Evolutionary conservation across 441 rosid genomes (phyloP).

Genomic region (Flueggea neowawraea): DNA sequence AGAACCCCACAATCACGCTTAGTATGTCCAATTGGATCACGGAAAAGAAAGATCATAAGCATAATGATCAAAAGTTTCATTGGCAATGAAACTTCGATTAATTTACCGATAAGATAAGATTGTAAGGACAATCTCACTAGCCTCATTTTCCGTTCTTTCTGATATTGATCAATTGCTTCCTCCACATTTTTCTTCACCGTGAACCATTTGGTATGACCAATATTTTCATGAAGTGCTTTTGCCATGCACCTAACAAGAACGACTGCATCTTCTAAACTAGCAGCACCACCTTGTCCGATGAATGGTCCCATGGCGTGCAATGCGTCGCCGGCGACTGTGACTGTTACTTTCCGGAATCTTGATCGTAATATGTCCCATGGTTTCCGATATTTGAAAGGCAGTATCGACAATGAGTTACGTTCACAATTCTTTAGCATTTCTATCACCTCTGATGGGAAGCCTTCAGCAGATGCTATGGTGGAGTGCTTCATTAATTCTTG

Average conservation of each 20-base stretch:
- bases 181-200: constrained; percentile 14
- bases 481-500: constrained; percentile 24
- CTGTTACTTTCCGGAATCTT: constrained; percentile 32
- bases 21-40: constrained; percentile 29
- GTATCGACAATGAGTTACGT: constrained; percentile 7
- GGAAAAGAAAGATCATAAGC: constrained; percentile 26
- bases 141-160: constrained; percentile 46
- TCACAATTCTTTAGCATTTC: constrained; percentile 18
- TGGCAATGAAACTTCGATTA: constrained; percentile 19
- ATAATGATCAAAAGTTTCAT: constrained; percentile 23
- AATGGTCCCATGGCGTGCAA: constrained; percentile 69
- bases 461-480: constrained; percentile 13
- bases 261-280: constrained; percentile 50
- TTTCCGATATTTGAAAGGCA: constrained; percentile 36
- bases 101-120: constrained; percentile 34
- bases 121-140: constrained; percentile 40
- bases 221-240: not conserved
- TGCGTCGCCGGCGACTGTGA: constrained; percentile 59
- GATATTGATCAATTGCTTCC: constrained; percentile 38
- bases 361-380: constrained; percentile 37
- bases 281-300: constrained; percentile 54
- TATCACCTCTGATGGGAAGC: constrained; percentile 4
- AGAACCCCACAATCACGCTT: constrained; percentile 26
- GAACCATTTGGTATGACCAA: not conserved
- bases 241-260: constrained; percentile 51